Conservation (phyloP, 805 yeast species). For the Schwanniomyces occidentalis region DNA sequence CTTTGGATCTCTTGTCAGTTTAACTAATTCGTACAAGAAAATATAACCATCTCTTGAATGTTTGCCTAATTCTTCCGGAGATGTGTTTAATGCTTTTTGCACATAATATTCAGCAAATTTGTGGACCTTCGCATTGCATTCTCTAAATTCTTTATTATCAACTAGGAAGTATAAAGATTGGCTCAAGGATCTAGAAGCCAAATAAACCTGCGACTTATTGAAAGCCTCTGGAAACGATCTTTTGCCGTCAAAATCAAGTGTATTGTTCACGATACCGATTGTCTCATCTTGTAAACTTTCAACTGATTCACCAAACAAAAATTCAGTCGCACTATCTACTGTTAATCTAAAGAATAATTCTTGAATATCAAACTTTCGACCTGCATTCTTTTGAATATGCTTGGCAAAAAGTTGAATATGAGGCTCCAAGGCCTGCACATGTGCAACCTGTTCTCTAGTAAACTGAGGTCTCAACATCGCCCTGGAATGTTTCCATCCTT, state of each 20-base stretch:
- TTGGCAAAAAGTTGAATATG: constrained; percentile 28
- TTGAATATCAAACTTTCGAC: constrained; percentile 31
- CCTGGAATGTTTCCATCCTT: constrained; percentile 41
- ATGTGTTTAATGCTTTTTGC: constrained; percentile 32
- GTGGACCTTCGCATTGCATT: constrained; percentile 31
- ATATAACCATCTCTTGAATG: constrained; percentile 40
- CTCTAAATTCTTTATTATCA: constrained; percentile 28
- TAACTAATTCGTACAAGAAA: constrained; percentile 49
- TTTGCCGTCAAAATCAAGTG: constrained; percentile 25
- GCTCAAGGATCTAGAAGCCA: constrained; percentile 35
- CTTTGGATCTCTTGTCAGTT: constrained; percentile 48
- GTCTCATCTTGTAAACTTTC: constrained; percentile 27
- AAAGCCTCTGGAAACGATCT: constrained; percentile 35
- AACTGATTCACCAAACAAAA: constrained; percentile 41
- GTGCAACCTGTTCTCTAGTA: constrained; percentile 38
- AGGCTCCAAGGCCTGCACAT: constrained; percentile 33
- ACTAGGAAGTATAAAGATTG: constrained; percentile 28
- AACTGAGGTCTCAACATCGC: constrained; percentile 40
- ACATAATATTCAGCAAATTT: constrained; percentile 42
- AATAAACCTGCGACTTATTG: constrained; percentile 31
- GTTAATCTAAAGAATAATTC: constrained; percentile 35
- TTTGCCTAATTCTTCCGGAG: constrained; percentile 30
- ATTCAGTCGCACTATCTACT: constrained; percentile 42
- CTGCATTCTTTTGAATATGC: constrained; percentile 22
- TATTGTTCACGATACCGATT: constrained; percentile 26